Evolutionary conservation across 441 rosid genomes (phyloP).

Genomic region (Corymbia citriodora): DNA sequence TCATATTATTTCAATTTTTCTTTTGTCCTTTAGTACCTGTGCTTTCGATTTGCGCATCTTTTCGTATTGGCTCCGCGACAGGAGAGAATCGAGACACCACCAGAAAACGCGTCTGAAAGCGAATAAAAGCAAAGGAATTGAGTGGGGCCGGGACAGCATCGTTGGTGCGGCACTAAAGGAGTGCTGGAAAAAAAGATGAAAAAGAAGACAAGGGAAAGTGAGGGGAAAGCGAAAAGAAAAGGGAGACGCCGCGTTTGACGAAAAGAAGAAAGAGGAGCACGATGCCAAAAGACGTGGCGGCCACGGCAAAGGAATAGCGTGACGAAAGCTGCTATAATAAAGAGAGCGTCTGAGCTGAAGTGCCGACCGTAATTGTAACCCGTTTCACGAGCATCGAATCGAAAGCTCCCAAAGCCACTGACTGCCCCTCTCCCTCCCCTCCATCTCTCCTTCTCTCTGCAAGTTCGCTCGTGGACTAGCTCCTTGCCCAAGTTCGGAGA

Average conservation of each 20-base stretch:
- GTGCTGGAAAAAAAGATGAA: not conserved
- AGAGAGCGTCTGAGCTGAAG: not conserved
- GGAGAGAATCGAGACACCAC: not conserved
- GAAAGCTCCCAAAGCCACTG: not conserved
- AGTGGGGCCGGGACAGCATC: not conserved
- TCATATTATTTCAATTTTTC: no score
- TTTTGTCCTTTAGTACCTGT: no score
- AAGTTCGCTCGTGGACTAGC: not conserved
- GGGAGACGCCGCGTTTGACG: not conserved
- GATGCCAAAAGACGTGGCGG: not conserved
- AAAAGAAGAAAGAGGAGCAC: not conserved
- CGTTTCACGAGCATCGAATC: not conserved
- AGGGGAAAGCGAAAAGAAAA: not conserved
- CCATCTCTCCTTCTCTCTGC: not conserved
- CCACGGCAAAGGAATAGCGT: fast-evolving
- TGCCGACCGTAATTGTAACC: not conserved
- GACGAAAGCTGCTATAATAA: not conserved
- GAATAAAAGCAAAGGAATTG: fast-evolving
- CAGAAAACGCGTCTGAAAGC: not conserved
- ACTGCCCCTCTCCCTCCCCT: not conserved
- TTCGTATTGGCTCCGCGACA: no score
- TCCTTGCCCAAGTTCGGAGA: not conserved
- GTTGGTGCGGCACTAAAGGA: not conserved
- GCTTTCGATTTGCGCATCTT: no score
- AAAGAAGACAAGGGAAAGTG: not conserved